Conservation (phyloP, 352 stramenopile genomes). For the Globisporangium cylindrosporum region DNA sequence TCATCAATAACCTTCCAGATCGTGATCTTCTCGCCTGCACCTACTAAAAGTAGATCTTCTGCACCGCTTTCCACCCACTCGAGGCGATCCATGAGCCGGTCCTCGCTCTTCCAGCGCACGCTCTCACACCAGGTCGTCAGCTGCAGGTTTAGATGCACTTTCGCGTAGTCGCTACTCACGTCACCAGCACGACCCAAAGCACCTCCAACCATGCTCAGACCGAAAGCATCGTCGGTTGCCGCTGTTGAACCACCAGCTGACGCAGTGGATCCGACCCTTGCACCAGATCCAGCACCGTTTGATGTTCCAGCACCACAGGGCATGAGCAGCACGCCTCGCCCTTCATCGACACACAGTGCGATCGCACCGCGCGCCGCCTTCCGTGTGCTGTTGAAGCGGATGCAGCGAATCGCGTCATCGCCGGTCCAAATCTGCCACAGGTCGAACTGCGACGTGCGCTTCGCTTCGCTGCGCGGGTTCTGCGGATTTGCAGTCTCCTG, state of each 20-base stretch:
- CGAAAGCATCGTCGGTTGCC: conserved; percentile 3
- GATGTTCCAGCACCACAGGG: conserved; percentile 18
- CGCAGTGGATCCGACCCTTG: conserved; percentile 3
- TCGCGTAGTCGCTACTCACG: conserved; percentile 44
- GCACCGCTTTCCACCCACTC: conserved; percentile 74
- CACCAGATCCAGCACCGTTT: conserved; percentile 4
- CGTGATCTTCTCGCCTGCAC: conserved; percentile 63
- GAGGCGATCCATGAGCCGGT: conserved; percentile 55
- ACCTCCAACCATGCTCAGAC: not conserved
- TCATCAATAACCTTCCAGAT: conserved; percentile 85
- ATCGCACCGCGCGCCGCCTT: conserved; percentile 52
- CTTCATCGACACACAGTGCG: conserved; percentile 60
- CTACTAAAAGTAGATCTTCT: conserved; percentile 65
- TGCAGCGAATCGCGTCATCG: conserved; percentile 39
- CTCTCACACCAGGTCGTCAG: conserved; percentile 66
- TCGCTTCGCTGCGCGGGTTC: conserved; percentile 20
- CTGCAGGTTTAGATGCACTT: conserved; percentile 69
- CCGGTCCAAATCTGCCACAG: conserved; percentile 71
- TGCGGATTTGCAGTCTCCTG: conserved; percentile 13
- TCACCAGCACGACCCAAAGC: conserved; percentile 11
- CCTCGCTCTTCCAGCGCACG: conserved; percentile 67
- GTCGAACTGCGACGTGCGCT: conserved; percentile 45
- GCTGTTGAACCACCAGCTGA: not conserved
- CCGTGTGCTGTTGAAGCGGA: conserved; percentile 54
- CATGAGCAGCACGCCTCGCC: conserved; percentile 60